phyloP scores from a whole-genome alignment of 129 eudicot genomes.

The Tanacetum coccineum region DNA sequence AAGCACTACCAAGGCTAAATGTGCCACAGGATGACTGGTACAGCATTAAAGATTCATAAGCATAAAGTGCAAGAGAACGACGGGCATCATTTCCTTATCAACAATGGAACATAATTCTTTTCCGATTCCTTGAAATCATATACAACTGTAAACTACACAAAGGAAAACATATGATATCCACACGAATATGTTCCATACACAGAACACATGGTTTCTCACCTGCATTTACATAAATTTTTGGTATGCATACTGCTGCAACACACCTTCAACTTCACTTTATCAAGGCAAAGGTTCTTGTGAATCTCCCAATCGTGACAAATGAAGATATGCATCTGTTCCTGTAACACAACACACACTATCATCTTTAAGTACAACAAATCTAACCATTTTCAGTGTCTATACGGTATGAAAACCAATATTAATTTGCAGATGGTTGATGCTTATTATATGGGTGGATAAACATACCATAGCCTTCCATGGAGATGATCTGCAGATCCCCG shows the following conservation, averaged over 20 bases:
- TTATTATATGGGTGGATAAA: not conserved
- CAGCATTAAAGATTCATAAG: not conserved
- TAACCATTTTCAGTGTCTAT: not conserved
- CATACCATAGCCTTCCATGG: conserved; percentile 99
- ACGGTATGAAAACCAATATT: not conserved
- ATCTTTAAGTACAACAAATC: not conserved
- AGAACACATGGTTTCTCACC: not conserved
- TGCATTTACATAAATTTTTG: conserved; percentile 1
- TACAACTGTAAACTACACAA: not conserved
- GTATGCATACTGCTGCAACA: not conserved
- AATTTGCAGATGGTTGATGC: not conserved
- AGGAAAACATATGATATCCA: not conserved
- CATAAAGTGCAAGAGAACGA: not conserved
- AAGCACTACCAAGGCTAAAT: no score
- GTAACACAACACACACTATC: conserved; percentile 14
- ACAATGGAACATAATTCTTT: not conserved
- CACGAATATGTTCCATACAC: not conserved
- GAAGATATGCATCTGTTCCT: conserved; percentile 98
- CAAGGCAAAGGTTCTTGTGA: conserved; percentile 93
- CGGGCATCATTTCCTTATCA: not conserved
- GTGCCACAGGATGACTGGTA: no score
- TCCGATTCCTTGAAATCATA: not conserved
- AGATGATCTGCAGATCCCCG: conserved; percentile 93
- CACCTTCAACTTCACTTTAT: conserved; percentile 2
- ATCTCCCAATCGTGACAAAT: conserved; percentile 91